Evolutionary conservation across 1,139 yeast genomes (phyloP).

Genomic region (Candida tetrigidarum): DNA sequence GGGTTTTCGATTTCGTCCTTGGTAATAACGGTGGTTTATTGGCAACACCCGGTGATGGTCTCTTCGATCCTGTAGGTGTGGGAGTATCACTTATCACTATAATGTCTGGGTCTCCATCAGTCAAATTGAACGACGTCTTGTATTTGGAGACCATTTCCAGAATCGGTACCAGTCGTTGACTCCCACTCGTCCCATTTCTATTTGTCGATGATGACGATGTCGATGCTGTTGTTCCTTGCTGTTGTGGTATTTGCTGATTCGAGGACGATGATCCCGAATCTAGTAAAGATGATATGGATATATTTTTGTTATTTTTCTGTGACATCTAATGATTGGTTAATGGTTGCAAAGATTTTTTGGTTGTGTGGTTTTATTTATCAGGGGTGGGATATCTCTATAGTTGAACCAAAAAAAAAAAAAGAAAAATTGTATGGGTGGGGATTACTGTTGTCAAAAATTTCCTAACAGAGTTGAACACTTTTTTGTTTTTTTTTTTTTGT

Average conservation of each 20-base stretch:
- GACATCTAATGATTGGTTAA: constrained; percentile 9
- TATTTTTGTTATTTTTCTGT: constrained; percentile 20
- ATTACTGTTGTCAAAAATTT: not conserved
- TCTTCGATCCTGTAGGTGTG: not conserved
- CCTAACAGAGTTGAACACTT: not conserved
- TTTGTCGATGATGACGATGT: constrained; percentile 2
- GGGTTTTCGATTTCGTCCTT: constrained; percentile 12
- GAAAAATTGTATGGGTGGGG: not conserved
- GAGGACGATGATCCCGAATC: constrained; percentile 8
- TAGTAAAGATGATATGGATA: constrained; percentile 30
- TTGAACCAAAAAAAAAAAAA: not conserved
- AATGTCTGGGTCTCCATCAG: constrained; percentile 19
- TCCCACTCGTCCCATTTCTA: constrained; percentile 7
- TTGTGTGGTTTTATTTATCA: too few relatives aligned
- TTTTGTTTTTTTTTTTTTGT: not conserved
- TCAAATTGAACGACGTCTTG: constrained; percentile 26
- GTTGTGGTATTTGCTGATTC: constrained; percentile 15
- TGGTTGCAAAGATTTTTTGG: constrained; percentile 8
- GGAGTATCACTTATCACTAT: constrained; percentile 16
- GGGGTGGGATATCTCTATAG: not conserved
- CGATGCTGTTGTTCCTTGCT: constrained; percentile 6
- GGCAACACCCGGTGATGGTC: not conserved
- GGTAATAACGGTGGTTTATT: constrained; percentile 10
- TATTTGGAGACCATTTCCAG: constrained; percentile 26
- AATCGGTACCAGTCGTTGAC: constrained; percentile 12